These are phyloP conservation scores for Plantago major DNA, from an alignment of 257 asterid species.

Conservation along the genomic window DNA sequence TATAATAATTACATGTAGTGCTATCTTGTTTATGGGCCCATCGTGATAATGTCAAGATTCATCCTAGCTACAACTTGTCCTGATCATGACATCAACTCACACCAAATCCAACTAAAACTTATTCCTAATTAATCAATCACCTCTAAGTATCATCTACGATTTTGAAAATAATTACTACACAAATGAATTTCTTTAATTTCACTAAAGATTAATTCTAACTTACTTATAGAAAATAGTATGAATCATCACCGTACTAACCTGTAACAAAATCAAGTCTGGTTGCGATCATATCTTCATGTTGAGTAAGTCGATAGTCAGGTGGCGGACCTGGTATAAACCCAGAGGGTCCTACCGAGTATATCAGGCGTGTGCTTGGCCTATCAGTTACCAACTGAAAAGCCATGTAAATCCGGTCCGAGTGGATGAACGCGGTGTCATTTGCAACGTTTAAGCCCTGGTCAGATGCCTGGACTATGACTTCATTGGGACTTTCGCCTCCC, in stretches of 20 bases:
- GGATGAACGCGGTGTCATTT: slow-evolving; percentile 33
- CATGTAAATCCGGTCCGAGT: slow-evolving; percentile 42
- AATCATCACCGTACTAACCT: slow-evolving; percentile 37
- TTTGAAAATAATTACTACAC: neutral
- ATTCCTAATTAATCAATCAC: neutral
- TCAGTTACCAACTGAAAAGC: slow-evolving; percentile 47
- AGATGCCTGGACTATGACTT: slow-evolving; percentile 31
- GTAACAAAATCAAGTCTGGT: slow-evolving; percentile 54
- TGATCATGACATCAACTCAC: neutral
- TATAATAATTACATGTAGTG: neutral
- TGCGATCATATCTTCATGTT: slow-evolving; percentile 41
- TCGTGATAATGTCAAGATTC: slow-evolving; percentile 9
- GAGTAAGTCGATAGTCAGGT: slow-evolving; percentile 26
- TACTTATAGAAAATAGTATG: too few relatives aligned
- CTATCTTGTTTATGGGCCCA: slow-evolving; percentile 18
- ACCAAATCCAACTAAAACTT: neutral
- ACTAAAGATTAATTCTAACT: too few relatives aligned
- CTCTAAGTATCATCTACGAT: neutral
- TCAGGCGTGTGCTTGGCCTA: slow-evolving; percentile 39
- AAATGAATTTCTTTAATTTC: too few relatives aligned
- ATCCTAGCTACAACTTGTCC: slow-evolving; percentile 11
- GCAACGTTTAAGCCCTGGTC: slow-evolving; percentile 36
- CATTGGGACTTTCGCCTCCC: slow-evolving; percentile 38
- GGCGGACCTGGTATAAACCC: slow-evolving; percentile 32
- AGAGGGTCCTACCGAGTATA: slow-evolving; percentile 59